Evolutionary conservation across 139 green algal species (phyloP).

Genomic region (Micractinium conductrix): DNA sequence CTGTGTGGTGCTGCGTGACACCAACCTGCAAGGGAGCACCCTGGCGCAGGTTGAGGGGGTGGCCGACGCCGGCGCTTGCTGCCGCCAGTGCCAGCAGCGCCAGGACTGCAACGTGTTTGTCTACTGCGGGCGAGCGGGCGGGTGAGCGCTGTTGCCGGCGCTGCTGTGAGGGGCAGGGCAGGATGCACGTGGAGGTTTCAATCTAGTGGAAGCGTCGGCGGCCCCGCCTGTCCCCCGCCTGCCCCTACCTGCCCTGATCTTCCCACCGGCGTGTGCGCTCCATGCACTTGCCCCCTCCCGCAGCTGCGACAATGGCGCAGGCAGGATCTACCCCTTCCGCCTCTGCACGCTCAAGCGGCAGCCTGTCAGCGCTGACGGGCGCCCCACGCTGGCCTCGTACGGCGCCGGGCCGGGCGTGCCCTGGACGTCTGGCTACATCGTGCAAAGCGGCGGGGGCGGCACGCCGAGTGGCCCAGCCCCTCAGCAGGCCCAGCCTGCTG

Average conservation of each 20-base stretch:
- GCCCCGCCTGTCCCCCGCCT: background rate
- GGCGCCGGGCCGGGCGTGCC: background rate
- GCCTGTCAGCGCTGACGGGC: background rate
- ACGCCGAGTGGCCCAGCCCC: background rate
- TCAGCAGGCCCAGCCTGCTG: no score
- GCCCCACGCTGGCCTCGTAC: background rate
- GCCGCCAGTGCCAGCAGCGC: no score
- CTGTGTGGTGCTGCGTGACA: no score
- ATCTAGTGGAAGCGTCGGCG: no score
- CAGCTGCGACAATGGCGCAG: slow-evolving; percentile 7
- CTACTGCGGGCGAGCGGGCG: no score
- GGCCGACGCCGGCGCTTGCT: no score
- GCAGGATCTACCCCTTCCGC: background rate
- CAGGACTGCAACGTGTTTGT: no score
- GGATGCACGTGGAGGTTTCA: background rate
- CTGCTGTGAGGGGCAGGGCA: no score
- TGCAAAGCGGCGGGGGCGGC: background rate
- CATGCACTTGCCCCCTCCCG: background rate
- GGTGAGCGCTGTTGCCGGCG: no score
- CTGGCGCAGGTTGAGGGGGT: no score
- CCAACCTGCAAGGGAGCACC: no score
- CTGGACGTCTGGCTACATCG: slow-evolving; percentile 19
- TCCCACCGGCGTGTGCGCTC: background rate
- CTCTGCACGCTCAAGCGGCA: slow-evolving; percentile 24
- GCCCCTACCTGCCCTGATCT: background rate